These are phyloP conservation scores for Phytophthora ramorum DNA, from an alignment of 352 stramenopile species.

Conservation along the genomic window DNA sequence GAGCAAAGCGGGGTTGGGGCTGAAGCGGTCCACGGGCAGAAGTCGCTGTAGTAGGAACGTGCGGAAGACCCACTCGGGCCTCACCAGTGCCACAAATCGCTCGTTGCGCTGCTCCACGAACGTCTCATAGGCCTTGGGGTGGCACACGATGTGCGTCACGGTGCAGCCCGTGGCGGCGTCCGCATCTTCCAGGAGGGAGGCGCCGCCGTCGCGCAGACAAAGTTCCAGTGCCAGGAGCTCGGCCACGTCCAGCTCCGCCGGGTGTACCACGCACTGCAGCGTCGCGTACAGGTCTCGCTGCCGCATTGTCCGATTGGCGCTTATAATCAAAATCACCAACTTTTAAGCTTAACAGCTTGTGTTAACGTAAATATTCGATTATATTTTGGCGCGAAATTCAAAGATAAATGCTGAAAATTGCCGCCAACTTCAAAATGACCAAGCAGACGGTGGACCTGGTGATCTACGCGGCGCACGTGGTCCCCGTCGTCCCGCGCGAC, in stretches of 20 bases:
- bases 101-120: conserved; percentile 62
- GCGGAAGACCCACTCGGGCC: conserved; percentile 83
- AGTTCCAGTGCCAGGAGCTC: conserved; percentile 58
- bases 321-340: not conserved
- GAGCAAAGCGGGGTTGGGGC: conserved; percentile 73
- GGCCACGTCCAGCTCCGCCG: conserved; percentile 45
- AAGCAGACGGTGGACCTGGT: conserved; percentile 59
- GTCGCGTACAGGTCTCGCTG: conserved; percentile 52
- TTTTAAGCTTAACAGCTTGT: not conserved
- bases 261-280: conserved; percentile 63
- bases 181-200: conserved; percentile 45
- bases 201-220: conserved; percentile 72
- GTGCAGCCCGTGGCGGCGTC: conserved; percentile 18
- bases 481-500: conserved; percentile 76
- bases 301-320: conserved; percentile 40
- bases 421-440: conserved; percentile 2
- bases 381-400: conserved; percentile 9
- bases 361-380: conserved; percentile 5
- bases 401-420: conserved; percentile 6
- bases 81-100: conserved; percentile 77
- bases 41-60: conserved; percentile 70
- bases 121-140: conserved; percentile 54
- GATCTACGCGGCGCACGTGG: conserved; percentile 69
- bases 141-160: conserved; percentile 82
- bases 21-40: conserved; percentile 78